Conservation (phyloP, 352 stramenopile genomes). For the Globisporangium ultimum region DNA sequence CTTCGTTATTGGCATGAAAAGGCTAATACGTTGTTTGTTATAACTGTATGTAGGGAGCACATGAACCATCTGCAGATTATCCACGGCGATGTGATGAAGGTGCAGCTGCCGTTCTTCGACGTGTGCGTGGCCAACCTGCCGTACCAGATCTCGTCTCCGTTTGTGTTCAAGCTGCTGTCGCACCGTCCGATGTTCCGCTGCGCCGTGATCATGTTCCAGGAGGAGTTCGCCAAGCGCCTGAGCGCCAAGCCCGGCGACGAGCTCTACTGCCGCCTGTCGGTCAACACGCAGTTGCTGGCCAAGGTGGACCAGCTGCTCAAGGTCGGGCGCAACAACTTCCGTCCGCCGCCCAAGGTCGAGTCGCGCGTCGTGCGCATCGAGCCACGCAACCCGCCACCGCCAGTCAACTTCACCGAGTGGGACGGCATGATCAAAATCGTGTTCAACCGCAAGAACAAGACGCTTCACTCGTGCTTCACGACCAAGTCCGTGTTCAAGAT, state of each 20-base stretch:
- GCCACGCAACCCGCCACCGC: conserved; percentile 96
- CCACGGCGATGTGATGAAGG: conserved; percentile 98
- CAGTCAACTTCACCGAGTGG: conserved; percentile 99
- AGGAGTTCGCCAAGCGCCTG: conserved; percentile 98
- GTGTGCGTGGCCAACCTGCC: conserved; percentile 99
- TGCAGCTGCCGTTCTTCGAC: conserved; percentile 99
- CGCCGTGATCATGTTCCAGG: conserved; percentile 99
- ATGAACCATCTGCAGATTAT: conserved; percentile 97
- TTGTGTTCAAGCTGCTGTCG: conserved; percentile 98
- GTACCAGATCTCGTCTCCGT: conserved; percentile 98
- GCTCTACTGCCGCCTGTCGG: conserved; percentile 97
- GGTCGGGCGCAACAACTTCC: conserved; percentile 99
- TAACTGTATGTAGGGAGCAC: conserved; percentile 53
- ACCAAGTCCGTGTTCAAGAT: conserved; percentile 96
- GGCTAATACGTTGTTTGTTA: background rate
- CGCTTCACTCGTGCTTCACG: conserved; percentile 93
- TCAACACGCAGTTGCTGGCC: conserved; percentile 98
- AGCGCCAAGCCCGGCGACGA: conserved; percentile 96
- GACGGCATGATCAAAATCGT: conserved; percentile 99
- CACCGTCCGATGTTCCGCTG: conserved; percentile 98
- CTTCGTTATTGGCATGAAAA: background rate
- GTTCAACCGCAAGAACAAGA: conserved; percentile 99
- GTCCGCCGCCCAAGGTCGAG: conserved; percentile 96
- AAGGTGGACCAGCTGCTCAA: conserved; percentile 99
- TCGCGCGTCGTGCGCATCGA: conserved; percentile 97